A percentile compares a stretch with the other conserved stretches of the same genome.
These are phyloP conservation scores for Juglanconis juglandina DNA, from an alignment of 2,329 filamentous ascomycete species.

Conservation along the genomic window DNA sequence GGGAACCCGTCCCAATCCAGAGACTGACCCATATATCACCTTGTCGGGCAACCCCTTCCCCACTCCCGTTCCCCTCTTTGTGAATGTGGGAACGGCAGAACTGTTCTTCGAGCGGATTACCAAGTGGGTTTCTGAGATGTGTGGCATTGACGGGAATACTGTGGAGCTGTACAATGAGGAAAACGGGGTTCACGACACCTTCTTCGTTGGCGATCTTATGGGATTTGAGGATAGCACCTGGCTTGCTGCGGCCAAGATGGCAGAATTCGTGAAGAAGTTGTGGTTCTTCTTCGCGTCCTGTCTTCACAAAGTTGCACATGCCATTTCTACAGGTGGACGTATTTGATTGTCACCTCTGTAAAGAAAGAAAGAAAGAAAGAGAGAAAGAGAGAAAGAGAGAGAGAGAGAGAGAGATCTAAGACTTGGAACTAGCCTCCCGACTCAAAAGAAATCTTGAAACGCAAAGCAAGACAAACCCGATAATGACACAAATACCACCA, in stretches of 20 bases:
- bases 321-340: too few species aligned
- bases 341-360: too few species aligned
- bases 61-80: constrained; percentile 36
- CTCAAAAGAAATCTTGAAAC: too few species aligned
- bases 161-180: constrained; percentile 36
- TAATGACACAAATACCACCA: constrained; percentile 28
- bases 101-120: constrained; percentile 37
- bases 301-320: too few species aligned
- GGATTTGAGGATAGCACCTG: constrained; percentile 33
- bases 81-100: constrained; percentile 38
- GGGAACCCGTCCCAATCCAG: constrained; percentile 19
- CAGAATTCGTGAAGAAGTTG: background rate
- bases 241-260: background rate
- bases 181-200: constrained; percentile 40
- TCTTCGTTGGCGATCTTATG: constrained; percentile 33
- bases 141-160: constrained; percentile 34
- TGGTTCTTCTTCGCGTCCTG: too few species aligned
- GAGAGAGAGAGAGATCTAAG: too few species aligned
- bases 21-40: constrained; percentile 35
- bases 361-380: too few species aligned
- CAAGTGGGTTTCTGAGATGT: constrained; percentile 34
- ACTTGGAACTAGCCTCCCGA: too few species aligned
- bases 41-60: constrained; percentile 33
- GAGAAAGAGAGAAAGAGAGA: too few species aligned
- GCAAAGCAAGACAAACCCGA: background rate